Evolutionary conservation across 148 eudicot genomes (phyloP).

Genomic region (Mesembryanthemum crystallinum): DNA sequence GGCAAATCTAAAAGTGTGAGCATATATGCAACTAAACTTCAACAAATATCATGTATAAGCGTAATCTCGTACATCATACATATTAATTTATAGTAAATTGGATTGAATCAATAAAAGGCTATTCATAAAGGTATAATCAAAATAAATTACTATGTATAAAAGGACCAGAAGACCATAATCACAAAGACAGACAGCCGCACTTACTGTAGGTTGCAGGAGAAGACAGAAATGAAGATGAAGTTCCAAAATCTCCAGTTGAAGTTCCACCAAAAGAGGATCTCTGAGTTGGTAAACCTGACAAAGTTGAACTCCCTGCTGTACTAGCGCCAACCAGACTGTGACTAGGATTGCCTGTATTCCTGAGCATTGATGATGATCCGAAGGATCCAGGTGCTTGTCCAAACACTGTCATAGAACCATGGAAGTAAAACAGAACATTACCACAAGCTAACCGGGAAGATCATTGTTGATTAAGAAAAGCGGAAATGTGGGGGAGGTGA

Average conservation of each 20-base stretch:
- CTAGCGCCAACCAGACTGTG: constrained; percentile 12
- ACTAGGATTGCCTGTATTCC: not conserved
- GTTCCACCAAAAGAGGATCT: constrained; percentile 19
- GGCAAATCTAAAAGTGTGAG: too few species aligned
- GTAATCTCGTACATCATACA: not conserved
- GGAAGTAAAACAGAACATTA: constrained; percentile 8
- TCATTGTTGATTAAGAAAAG: not conserved
- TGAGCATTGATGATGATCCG: not conserved
- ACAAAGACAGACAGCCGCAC: not conserved
- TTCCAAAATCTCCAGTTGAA: constrained; percentile 24
- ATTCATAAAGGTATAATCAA: not conserved
- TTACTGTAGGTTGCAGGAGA: constrained; percentile 19
- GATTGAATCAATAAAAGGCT: not conserved
- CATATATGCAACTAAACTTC: not conserved
- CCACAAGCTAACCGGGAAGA: not conserved
- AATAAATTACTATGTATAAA: not conserved
- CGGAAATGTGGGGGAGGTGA: not conserved
- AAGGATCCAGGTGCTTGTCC: constrained; percentile 8
- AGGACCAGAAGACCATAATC: not conserved
- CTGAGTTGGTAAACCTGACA: constrained; percentile 8
- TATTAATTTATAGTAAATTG: not conserved
- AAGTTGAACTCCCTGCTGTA: constrained; percentile 15
- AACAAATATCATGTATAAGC: not conserved
- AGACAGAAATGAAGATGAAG: constrained; percentile 8
- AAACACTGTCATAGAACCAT: constrained; percentile 17